Conservation (phyloP, 2,329 filamentous ascomycete genomes). For the Monilinia laxa region DNA sequence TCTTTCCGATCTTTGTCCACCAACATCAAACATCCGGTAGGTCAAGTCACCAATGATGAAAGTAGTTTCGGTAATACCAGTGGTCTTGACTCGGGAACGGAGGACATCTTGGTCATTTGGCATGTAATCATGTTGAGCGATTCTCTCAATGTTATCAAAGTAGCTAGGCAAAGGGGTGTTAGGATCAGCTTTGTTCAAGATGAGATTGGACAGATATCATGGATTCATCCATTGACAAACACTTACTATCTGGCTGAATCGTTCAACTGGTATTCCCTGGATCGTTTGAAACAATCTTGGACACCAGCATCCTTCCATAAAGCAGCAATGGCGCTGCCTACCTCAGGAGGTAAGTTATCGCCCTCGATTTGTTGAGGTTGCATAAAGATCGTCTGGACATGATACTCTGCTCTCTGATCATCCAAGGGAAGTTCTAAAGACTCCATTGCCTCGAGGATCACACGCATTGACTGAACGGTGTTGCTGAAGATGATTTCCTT, state of each 20-base stretch:
- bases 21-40: slow-evolving; percentile 88
- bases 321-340: slow-evolving; percentile 75
- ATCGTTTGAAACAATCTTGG: slow-evolving; percentile 84
- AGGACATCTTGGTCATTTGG: slow-evolving; percentile 94
- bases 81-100: slow-evolving; percentile 86
- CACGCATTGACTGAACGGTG: slow-evolving; percentile 87
- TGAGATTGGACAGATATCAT: not conserved
- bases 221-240: not conserved
- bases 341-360: slow-evolving; percentile 76
- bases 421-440: slow-evolving; percentile 80
- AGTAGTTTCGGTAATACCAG: slow-evolving; percentile 92
- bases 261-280: slow-evolving; percentile 83
- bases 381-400: slow-evolving; percentile 45
- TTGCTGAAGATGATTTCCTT: slow-evolving; percentile 96
- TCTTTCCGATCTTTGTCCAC: slow-evolving; percentile 70
- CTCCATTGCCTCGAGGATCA: slow-evolving; percentile 88
- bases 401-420: slow-evolving; percentile 48
- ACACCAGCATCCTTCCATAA: slow-evolving; percentile 86
- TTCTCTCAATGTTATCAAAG: slow-evolving; percentile 73
- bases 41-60: slow-evolving; percentile 92
- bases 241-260: slow-evolving; percentile 93
- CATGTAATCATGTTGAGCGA: slow-evolving; percentile 75
- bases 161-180: slow-evolving; percentile 58
- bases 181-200: not conserved
- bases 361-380: slow-evolving; percentile 65